Base-by-base conservation (phyloP, 306 rosid species). In the Astragalus glycyphyllos region DNA sequence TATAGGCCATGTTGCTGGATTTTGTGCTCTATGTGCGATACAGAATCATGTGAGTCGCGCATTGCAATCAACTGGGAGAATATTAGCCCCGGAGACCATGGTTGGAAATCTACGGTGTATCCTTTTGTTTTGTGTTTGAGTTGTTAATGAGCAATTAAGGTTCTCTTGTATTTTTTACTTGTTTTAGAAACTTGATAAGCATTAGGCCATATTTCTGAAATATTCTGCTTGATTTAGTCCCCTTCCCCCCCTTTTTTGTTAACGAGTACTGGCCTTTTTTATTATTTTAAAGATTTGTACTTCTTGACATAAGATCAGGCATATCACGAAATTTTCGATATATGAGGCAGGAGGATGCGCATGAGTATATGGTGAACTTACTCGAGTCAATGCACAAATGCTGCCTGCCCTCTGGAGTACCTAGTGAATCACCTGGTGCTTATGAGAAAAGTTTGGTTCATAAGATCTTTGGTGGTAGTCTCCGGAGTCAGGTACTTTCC, bases 311-410 rank as follows among this genome's bases (percentile, higher is more conserved):
- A 12, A 69, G 77, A 77, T 77, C 55, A 95, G 99, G 96, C 69
- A 89, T 95, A 80, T 95, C 99, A 50, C 80, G 99, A 35, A 91
- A 87, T 82, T 95, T 95, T 45, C 82, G 86, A 16, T 89, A 84
- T 74, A 83, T 91, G 10, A 89, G 99, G 80, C 99, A 95, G 73
- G 99, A 95, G 75, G 97, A 95, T 89, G 99, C 99, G 13, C 97
- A 95, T 38, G 99, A 95, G 73, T 95, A 91, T 88, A 95, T 95
- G 99, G 99, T 95, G 34, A 91, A 95, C 83, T 87, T 95, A 84
- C 91, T 95, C 67, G 99, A 95, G 75, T 91, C 92, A 6, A 91
- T 95, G 99, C 99, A 95, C 81, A 87, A 86, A 77, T 95, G 99
- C 74, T 95, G 99, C 79, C 78, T 91, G 23, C 99, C 99, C 65